Conservation (phyloP, 768 basidiomycete species). For the Leccinum pellstonianum region DNA sequence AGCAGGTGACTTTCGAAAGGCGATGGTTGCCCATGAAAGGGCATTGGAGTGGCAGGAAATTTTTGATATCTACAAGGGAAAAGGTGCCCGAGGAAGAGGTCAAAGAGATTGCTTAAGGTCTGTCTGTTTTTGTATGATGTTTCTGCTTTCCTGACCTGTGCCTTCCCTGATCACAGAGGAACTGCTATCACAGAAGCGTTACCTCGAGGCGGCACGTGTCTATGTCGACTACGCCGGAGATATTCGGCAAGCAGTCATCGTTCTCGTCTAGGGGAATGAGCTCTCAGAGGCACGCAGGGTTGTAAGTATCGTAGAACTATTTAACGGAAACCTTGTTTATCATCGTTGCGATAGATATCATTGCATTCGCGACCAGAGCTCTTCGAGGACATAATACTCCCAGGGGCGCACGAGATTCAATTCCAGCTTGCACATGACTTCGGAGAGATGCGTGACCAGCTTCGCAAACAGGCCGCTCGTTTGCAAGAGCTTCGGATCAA, state of each 20-base stretch:
- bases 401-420: constrained; percentile 73
- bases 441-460: constrained; percentile 82
- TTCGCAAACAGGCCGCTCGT: constrained; percentile 76
- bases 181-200: constrained; percentile 73
- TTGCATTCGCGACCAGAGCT: constrained; percentile 59
- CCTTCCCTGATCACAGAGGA: constrained; percentile 55
- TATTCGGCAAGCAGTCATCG: constrained; percentile 70
- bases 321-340: constrained; percentile 12
- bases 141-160: constrained; percentile 2
- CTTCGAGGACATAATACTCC: constrained; percentile 71
- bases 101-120: constrained; percentile 69
- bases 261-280: constrained; percentile 75
- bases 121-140: constrained; percentile 22
- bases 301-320: constrained; percentile 42
- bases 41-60: constrained; percentile 89
- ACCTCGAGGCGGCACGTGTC: constrained; percentile 77
- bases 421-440: constrained; percentile 79
- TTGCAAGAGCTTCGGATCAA: constrained; percentile 76
- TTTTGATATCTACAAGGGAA: constrained; percentile 65
- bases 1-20: constrained; percentile 61
- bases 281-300: constrained; percentile 89
- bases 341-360: constrained; percentile 46
- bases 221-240: constrained; percentile 82
- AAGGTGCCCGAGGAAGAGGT: constrained; percentile 55
- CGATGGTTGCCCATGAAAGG: constrained; percentile 86